These are phyloP conservation scores for Galerina sulciceps DNA, from an alignment of 768 basidiomycete genomes.

Conservation along the genomic window DNA sequence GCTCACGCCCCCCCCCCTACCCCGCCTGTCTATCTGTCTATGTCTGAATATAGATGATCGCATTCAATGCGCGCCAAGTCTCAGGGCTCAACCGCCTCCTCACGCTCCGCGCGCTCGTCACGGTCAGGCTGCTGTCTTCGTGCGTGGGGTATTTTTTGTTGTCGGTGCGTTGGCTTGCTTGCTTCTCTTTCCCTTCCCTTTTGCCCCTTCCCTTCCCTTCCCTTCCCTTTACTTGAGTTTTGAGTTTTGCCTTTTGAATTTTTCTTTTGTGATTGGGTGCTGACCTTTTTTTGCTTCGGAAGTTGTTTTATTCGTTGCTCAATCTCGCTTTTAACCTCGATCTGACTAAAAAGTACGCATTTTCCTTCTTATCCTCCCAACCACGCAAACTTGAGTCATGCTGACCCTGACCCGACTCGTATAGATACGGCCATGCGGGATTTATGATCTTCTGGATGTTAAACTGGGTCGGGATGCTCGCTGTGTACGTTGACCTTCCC, in stretches of 20 bases:
- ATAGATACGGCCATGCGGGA: conserved; percentile 52
- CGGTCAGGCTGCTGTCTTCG: conserved; percentile 35
- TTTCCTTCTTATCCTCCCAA: background rate
- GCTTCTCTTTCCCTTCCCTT: too few relatives aligned
- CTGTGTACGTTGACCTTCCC: conserved; percentile 45
- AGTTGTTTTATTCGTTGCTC: conserved; percentile 68
- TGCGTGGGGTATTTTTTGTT: conserved; percentile 40
- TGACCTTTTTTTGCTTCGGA: background rate
- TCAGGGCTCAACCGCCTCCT: conserved; percentile 39
- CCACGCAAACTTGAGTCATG: too few relatives aligned
- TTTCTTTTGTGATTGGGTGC: background rate
- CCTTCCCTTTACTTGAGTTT: background rate
- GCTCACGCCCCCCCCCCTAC: too few relatives aligned
- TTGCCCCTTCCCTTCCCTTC: too few relatives aligned
- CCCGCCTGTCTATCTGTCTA: background rate
- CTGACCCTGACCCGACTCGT: background rate
- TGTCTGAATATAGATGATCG: conserved; percentile 37
- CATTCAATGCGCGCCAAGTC: conserved; percentile 39
- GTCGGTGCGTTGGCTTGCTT: conserved; percentile 29
- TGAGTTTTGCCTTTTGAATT: background rate
- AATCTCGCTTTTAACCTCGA: conserved; percentile 65
- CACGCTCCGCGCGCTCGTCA: conserved; percentile 34
- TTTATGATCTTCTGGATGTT: conserved; percentile 78
- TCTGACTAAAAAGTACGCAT: conserved; percentile 50
- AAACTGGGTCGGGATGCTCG: conserved; percentile 64